Percentiles rank a stretch among this genome's conserved stretches.
phyloP scores from a whole-genome alignment of 2,329 filamentous ascomycete genomes.

The Chaetomiaceae sp. region DNA sequence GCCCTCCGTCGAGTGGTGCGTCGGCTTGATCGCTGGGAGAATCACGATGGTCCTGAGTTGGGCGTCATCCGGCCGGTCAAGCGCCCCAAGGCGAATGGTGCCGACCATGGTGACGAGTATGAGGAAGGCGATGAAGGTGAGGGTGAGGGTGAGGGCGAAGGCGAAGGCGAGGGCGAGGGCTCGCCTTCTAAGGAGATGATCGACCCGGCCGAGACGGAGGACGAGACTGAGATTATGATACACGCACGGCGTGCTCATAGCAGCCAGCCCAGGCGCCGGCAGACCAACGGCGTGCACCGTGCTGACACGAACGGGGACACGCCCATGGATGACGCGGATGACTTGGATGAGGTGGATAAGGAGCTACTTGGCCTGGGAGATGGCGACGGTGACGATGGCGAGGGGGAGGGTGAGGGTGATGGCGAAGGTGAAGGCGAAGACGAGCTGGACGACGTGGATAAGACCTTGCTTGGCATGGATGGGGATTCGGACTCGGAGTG shows the following conservation, averaged over 20 bases:
- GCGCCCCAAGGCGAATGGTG: slow-evolving; percentile 30
- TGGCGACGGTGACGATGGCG: slow-evolving; percentile 42
- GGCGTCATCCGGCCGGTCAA: slow-evolving; percentile 48
- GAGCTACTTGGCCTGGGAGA: slow-evolving; percentile 44
- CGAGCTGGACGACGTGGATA: slow-evolving; percentile 40
- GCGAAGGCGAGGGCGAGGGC: slow-evolving; percentile 15
- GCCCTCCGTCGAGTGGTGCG: slow-evolving; percentile 60
- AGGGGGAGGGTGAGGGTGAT: slow-evolving; percentile 44
- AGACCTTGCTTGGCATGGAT: slow-evolving; percentile 34
- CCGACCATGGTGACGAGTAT: slow-evolving; percentile 22
- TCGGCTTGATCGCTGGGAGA: slow-evolving; percentile 66
- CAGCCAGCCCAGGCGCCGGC: slow-evolving; percentile 18
- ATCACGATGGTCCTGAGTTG: slow-evolving; percentile 38
- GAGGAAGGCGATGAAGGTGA: slow-evolving; percentile 28
- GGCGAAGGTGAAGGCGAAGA: slow-evolving; percentile 46
- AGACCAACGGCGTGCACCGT: slow-evolving; percentile 31
- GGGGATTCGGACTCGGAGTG: slow-evolving; percentile 34
- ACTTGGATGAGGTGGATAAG: slow-evolving; percentile 53
- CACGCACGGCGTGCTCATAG: slow-evolving; percentile 13
- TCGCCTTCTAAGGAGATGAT: slow-evolving; percentile 20
- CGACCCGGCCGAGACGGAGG: slow-evolving; percentile 30
- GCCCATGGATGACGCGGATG: slow-evolving; percentile 44
- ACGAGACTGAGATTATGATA: slow-evolving; percentile 25
- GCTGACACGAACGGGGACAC: slow-evolving; percentile 40
- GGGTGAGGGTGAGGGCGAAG: slow-evolving; percentile 32